These are phyloP conservation scores for Kregervanrija pseudodelftensis DNA, from an alignment of 805 yeast genomes.

Conservation along the genomic window DNA sequence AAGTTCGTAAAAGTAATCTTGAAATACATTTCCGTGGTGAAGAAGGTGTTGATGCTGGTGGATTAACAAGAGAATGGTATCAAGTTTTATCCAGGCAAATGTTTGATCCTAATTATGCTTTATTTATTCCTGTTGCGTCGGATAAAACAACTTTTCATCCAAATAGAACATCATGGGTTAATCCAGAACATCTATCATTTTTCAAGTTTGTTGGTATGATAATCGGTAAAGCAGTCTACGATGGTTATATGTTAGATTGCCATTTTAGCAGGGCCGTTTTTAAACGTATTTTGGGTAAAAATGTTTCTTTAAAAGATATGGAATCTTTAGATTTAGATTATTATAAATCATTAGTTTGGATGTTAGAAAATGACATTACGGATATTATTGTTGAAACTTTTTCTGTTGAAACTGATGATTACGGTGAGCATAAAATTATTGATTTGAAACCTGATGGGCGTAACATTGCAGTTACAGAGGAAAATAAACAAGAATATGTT, in stretches of 20 bases:
- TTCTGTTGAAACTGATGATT: constrained; percentile 87
- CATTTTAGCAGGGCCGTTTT: constrained; percentile 95
- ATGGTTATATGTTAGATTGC: constrained; percentile 79
- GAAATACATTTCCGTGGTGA: constrained; percentile 87
- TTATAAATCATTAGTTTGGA: constrained; percentile 89
- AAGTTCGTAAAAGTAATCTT: constrained; percentile 62
- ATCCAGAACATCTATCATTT: constrained; percentile 87
- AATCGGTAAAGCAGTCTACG: constrained; percentile 90
- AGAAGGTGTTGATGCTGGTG: constrained; percentile 97
- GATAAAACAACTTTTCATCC: constrained; percentile 95
- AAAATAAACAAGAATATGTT: constrained; percentile 86
- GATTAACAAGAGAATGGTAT: constrained; percentile 96
- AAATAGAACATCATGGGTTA: constrained; percentile 82
- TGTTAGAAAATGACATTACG: constrained; percentile 93
- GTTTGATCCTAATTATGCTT: constrained; percentile 92
- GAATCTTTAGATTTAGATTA: constrained; percentile 90
- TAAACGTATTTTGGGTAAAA: constrained; percentile 71
- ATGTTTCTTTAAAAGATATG: constrained; percentile 86
- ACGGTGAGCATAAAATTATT: constrained; percentile 78
- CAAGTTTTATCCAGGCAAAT: constrained; percentile 90
- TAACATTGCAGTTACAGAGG: constrained; percentile 80
- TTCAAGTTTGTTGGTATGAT: constrained; percentile 92
- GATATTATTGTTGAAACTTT: constrained; percentile 93
- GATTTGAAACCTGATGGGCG: constrained; percentile 82
- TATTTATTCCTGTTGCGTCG: constrained; percentile 84